Conservation (phyloP, 805 yeast genomes). For the Kluyveromyces dobzhanskii region DNA sequence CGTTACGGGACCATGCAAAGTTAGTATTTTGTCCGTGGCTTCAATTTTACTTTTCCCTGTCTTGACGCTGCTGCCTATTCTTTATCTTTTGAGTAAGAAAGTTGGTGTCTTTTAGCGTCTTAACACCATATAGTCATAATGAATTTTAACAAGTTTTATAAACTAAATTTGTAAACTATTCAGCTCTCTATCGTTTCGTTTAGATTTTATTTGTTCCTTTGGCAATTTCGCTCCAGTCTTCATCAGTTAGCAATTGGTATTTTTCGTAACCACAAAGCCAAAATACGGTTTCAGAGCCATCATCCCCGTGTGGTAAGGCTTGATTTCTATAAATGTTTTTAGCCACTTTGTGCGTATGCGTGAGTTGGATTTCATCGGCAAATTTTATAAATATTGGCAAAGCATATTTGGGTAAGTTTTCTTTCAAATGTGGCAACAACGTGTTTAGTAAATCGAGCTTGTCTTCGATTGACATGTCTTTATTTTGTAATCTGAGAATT, state of each 20-base stretch:
- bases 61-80: constrained; percentile 3
- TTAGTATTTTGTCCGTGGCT: constrained; percentile 13
- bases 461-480: constrained; percentile 14
- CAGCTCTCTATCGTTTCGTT: constrained; percentile 9
- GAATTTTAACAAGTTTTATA: not conserved
- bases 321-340: constrained; percentile 64
- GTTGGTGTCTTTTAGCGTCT: not conserved
- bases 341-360: constrained; percentile 77
- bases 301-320: constrained; percentile 56
- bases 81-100: not conserved
- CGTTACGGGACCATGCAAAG: constrained; percentile 18
- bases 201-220: constrained; percentile 21
- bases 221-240: constrained; percentile 43
- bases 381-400: constrained; percentile 76
- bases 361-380: constrained; percentile 48
- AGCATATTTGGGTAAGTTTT: constrained; percentile 71
- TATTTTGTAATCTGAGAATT: constrained; percentile 43
- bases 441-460: constrained; percentile 30
- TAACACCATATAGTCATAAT: not conserved
- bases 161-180: not conserved
- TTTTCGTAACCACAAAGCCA: constrained; percentile 49
- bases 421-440: constrained; percentile 30
- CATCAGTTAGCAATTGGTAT: constrained; percentile 49
- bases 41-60: constrained; percentile 15
- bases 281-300: constrained; percentile 53